Evolutionary conservation across 495 filamentous ascomycete species (phyloP).

Genomic region (Collariella sp.): DNA sequence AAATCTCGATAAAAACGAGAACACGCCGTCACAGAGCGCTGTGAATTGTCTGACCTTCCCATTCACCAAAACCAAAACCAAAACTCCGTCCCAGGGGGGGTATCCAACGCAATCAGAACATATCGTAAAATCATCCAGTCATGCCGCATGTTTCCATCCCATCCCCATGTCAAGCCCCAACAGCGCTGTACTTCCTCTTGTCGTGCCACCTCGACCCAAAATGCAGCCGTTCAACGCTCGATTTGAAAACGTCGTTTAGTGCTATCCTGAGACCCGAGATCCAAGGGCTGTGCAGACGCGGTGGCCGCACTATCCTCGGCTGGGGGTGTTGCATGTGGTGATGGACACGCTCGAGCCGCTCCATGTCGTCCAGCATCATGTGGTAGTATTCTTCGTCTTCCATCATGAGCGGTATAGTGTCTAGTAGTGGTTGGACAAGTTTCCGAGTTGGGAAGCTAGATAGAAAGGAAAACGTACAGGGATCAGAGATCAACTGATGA

Average conservation of each 20-base stretch:
- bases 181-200: background rate
- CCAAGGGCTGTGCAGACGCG: slow-evolving; percentile 8
- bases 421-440: background rate
- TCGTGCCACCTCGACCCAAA: background rate
- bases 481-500: too few species aligned
- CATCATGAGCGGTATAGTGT: slow-evolving; percentile 7
- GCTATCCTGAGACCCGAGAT: slow-evolving; percentile 12
- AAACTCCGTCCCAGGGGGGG: background rate
- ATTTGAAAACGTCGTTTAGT: background rate
- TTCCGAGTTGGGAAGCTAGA: too few species aligned
- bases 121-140: background rate
- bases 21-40: background rate
- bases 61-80: background rate
- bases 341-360: slow-evolving; percentile 16
- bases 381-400: slow-evolving; percentile 27
- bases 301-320: background rate
- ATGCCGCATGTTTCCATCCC: background rate
- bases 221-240: background rate
- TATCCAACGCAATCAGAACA: background rate
- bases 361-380: slow-evolving; percentile 22
- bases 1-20: too few species aligned
- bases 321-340: slow-evolving; percentile 8
- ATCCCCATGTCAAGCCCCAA: too few species aligned
- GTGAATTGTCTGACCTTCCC: background rate
- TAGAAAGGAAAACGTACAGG: background rate